Percentiles rank a stretch among this genome's conserved stretches.
phyloP scores from a whole-genome alignment of 2,329 filamentous ascomycete species.

The Colletotrichum destructivum region DNA sequence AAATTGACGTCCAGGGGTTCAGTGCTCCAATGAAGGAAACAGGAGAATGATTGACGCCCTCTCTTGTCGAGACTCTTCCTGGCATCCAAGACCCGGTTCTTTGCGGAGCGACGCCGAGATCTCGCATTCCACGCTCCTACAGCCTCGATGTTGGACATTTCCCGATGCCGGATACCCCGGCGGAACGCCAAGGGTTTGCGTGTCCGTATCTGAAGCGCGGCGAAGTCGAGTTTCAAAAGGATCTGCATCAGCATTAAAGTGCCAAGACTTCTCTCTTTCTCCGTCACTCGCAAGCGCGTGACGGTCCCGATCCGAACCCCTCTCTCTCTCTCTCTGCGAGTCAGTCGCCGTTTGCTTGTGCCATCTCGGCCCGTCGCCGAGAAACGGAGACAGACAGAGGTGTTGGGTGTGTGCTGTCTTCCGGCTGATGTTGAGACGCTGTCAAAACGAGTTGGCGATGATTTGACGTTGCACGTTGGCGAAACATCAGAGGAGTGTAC shows the following conservation, averaged over 20 bases:
- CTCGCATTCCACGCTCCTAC: background rate
- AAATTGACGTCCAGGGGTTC: slow-evolving; percentile 21
- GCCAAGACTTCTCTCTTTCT: slow-evolving; percentile 3
- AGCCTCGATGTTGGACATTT: background rate
- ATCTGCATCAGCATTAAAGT: slow-evolving; percentile 28
- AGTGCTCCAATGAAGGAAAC: background rate
- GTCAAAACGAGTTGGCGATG: background rate
- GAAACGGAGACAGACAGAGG: no score
- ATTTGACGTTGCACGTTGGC: slow-evolving; percentile 5
- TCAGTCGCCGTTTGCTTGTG: slow-evolving; percentile 7
- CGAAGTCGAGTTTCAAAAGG: slow-evolving; percentile 30
- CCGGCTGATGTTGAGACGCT: slow-evolving; percentile 2
- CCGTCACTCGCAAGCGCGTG: no score
- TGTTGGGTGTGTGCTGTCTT: background rate
- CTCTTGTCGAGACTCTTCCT: background rate
- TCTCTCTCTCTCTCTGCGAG: slow-evolving; percentile 4
- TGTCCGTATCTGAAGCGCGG: slow-evolving; percentile 23
- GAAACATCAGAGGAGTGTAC: background rate
- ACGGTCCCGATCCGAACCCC: slow-evolving; percentile 12
- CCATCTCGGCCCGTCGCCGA: background rate
- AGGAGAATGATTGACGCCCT: background rate
- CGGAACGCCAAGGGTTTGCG: slow-evolving; percentile 7
- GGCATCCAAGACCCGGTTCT: slow-evolving; percentile 8
- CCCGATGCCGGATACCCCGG: slow-evolving; percentile 9
- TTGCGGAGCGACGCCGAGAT: slow-evolving; percentile 13